phyloP scores from a whole-genome alignment of 2,329 filamentous ascomycete genomes.

The Xylaria hypoxylon region DNA sequence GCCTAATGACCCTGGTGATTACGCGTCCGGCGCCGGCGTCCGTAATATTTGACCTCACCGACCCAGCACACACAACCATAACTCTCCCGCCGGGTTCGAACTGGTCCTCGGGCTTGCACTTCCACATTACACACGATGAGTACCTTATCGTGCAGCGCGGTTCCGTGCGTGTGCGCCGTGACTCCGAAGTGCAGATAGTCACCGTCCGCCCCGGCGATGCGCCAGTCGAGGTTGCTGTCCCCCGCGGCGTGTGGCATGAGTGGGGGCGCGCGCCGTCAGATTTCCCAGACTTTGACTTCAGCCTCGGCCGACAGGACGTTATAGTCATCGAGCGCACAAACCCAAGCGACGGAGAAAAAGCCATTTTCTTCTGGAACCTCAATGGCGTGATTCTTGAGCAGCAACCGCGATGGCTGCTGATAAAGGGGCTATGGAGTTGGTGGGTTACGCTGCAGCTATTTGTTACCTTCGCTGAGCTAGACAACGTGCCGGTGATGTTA shows the following conservation, averaged over 20 bases:
- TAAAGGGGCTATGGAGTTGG: not conserved
- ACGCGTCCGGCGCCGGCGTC: not conserved
- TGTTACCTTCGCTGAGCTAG: conserved; percentile 4
- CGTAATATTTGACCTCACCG: conserved; percentile 5
- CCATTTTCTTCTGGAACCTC: conserved; percentile 6
- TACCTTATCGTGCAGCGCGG: not conserved
- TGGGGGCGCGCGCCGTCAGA: not conserved
- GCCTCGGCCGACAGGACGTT: not conserved
- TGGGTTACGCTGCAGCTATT: conserved; percentile 4
- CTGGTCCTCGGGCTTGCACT: conserved; percentile 7
- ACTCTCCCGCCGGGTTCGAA: not conserved
- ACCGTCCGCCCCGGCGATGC: not conserved
- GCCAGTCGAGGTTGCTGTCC: not conserved
- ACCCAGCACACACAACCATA: not conserved
- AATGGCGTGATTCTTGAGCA: conserved; percentile 2
- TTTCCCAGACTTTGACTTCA: too few species aligned
- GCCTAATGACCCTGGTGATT: not conserved
- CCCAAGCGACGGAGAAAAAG: not conserved
- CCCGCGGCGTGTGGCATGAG: conserved; percentile 4
- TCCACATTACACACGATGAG: not conserved
- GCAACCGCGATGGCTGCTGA: not conserved
- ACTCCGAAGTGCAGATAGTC: not conserved
- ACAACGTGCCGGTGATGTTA: conserved; percentile 8
- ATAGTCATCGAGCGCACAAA: conserved; percentile 4
- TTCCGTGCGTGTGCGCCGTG: not conserved